Conservation (phyloP, 2,329 filamentous ascomycete genomes). For the Passalora sequoiae region DNA sequence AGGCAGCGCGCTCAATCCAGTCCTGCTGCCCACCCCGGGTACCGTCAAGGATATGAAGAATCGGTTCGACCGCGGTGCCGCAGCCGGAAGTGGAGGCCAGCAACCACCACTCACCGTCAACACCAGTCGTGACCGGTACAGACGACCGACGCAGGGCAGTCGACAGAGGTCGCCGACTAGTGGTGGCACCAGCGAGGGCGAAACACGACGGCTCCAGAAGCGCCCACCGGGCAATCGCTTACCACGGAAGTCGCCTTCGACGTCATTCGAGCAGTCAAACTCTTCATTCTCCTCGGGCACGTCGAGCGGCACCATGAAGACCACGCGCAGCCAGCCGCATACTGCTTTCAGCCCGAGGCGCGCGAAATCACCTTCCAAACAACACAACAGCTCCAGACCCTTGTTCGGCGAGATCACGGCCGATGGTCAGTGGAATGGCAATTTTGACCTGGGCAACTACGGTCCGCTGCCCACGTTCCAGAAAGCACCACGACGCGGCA, state of each 20-base stretch:
- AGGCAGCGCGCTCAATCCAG: constrained; percentile 28
- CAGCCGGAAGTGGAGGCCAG: constrained; percentile 12
- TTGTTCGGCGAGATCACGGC: constrained; percentile 71
- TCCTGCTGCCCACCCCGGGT: constrained; percentile 28
- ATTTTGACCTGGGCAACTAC: constrained; percentile 30
- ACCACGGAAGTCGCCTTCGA: constrained; percentile 25
- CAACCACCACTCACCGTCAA: constrained; percentile 22
- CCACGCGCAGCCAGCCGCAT: constrained; percentile 27
- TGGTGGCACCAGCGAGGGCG: constrained; percentile 19
- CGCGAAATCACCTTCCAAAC: constrained; percentile 18
- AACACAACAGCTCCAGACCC: constrained; percentile 41
- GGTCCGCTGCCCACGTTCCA: constrained; percentile 25
- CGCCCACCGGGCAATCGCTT: constrained; percentile 25
- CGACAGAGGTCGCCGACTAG: constrained; percentile 26
- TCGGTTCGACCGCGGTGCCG: constrained; percentile 60
- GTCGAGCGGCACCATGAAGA: constrained; percentile 18
- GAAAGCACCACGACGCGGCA: constrained; percentile 52
- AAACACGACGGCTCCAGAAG: constrained; percentile 28
- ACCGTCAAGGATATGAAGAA: constrained; percentile 73
- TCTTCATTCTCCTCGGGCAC: constrained; percentile 28
- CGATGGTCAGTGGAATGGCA: constrained; percentile 48
- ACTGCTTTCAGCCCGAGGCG: constrained; percentile 24
- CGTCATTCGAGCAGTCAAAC: constrained; percentile 25
- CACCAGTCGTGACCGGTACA: constrained; percentile 26
- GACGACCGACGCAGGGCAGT: constrained; percentile 18